Evolutionary conservation across 352 stramenopile genomes (phyloP).

Genomic region (Blastocystis sp.): DNA sequence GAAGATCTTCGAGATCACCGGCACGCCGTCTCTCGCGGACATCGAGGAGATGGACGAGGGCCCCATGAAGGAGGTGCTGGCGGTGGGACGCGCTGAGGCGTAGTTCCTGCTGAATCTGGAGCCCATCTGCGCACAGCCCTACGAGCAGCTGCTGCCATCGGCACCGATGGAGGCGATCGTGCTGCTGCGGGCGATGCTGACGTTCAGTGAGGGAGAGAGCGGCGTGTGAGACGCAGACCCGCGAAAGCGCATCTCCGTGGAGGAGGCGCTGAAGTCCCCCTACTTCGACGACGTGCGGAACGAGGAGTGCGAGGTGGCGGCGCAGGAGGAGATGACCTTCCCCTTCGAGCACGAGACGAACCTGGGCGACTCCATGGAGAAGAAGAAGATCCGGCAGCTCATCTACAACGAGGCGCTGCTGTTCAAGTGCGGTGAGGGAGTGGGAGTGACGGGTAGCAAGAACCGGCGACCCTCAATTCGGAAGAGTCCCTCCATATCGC

Average conservation of each 20-base stretch:
- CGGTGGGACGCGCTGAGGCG: not conserved
- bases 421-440: slow-evolving; percentile 9
- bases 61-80: slow-evolving; percentile 53
- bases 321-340: slow-evolving; percentile 48
- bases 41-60: slow-evolving; percentile 72
- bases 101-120: slow-evolving; percentile 69
- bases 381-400: slow-evolving; percentile 53
- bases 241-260: slow-evolving; percentile 87
- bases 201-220: slow-evolving; percentile 74
- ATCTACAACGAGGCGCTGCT: slow-evolving; percentile 66
- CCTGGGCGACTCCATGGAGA: slow-evolving; percentile 4
- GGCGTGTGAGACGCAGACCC: slow-evolving; percentile 78
- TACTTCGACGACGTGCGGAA: slow-evolving; percentile 79
- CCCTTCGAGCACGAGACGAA: slow-evolving; percentile 16
- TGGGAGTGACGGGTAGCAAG: not conserved
- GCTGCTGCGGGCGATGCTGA: slow-evolving; percentile 80
- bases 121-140: slow-evolving; percentile 45
- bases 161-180: slow-evolving; percentile 78
- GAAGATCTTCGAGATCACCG: slow-evolving; percentile 90
- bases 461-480: not conserved
- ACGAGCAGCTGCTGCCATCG: slow-evolving; percentile 76
- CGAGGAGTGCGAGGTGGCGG: slow-evolving; percentile 45
- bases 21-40: slow-evolving; percentile 83
- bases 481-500: not conserved
- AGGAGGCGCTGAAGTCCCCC: slow-evolving; percentile 89